Evolutionary conservation across 306 rosid species (phyloP).

Genomic region (Corylus heterophylla): DNA sequence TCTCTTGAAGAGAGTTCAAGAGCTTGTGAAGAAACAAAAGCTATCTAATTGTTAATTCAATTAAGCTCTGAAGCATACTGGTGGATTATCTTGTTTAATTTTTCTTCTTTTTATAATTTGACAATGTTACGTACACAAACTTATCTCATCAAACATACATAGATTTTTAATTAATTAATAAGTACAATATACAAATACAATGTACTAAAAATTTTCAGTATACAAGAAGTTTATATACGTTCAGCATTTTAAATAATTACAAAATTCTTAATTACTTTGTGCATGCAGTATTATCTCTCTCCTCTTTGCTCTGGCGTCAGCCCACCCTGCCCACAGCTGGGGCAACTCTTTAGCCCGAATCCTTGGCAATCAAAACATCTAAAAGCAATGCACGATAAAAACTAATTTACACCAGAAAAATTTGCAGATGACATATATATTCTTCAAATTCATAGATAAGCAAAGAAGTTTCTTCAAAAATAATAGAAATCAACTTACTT

Average conservation of each 20-base stretch:
- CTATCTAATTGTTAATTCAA: slow-evolving; percentile 7
- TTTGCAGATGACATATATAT: not conserved
- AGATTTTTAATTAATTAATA: not conserved
- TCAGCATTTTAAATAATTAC: too few relatives aligned
- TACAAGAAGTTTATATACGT: too few relatives aligned
- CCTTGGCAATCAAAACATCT: slow-evolving; percentile 93
- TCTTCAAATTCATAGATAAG: not conserved
- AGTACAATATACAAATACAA: not conserved
- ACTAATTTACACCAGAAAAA: not conserved
- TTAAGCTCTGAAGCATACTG: not conserved
- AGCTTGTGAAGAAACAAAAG: slow-evolving; percentile 34
- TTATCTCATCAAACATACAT: not conserved
- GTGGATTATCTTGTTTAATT: not conserved
- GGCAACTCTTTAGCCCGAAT: slow-evolving; percentile 82
- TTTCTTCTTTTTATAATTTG: not conserved
- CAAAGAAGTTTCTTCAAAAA: not conserved
- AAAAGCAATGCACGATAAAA: slow-evolving; percentile 11
- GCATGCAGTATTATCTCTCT: slow-evolving; percentile 54
- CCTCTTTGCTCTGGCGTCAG: slow-evolving; percentile 93
- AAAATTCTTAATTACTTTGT: not conserved
- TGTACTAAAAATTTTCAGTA: not conserved
- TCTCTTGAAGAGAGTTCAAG: slow-evolving; percentile 28
- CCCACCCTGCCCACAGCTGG: slow-evolving; percentile 78
- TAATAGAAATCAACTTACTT: slow-evolving; percentile 51
- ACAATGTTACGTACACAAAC: not conserved